Conservation (phyloP, 805 yeast species). For the Metschnikowia proteae region DNA sequence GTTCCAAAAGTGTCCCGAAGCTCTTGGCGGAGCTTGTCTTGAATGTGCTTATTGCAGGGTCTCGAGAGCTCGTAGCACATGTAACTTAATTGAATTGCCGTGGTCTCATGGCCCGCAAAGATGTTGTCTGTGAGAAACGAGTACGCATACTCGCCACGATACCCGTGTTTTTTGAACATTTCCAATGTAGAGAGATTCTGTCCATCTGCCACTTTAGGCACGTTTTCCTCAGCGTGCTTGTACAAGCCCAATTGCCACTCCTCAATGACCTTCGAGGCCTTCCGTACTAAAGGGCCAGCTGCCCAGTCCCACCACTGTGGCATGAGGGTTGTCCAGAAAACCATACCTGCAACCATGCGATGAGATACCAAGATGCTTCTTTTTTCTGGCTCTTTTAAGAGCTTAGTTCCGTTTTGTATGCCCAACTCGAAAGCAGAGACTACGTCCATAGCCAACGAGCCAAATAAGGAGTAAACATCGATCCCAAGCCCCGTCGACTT, state of each 20-base stretch:
- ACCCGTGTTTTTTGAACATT: constrained; percentile 31
- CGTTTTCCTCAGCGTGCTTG: constrained; percentile 31
- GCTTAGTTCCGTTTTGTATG: constrained; percentile 39
- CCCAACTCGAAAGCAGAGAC: constrained; percentile 63
- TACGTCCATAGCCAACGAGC: constrained; percentile 69
- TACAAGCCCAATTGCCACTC: constrained; percentile 44
- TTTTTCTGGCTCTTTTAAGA: constrained; percentile 38
- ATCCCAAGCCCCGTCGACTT: constrained; percentile 33
- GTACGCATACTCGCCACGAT: constrained; percentile 33
- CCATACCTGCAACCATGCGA: constrained; percentile 51
- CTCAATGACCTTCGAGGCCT: constrained; percentile 38
- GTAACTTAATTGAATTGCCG: constrained; percentile 43
- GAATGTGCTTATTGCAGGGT: constrained; percentile 44
- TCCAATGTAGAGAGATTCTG: constrained; percentile 32
- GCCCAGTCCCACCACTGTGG: constrained; percentile 53
- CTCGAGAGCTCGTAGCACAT: constrained; percentile 56
- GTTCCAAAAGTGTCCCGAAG: constrained; percentile 33
- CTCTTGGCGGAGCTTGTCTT: constrained; percentile 47
- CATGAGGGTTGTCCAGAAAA: constrained; percentile 62
- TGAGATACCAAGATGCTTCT: constrained; percentile 42
- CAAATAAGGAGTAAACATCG: constrained; percentile 59
- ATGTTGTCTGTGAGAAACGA: constrained; percentile 54
- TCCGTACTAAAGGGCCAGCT: constrained; percentile 37
- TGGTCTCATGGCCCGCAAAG: constrained; percentile 77
- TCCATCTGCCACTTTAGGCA: constrained; percentile 17